Percentiles rank a stretch among this genome's conserved stretches.
Conservation (phyloP, 2,329 filamentous ascomycete species). For the Aureobasidium sp. region DNA sequence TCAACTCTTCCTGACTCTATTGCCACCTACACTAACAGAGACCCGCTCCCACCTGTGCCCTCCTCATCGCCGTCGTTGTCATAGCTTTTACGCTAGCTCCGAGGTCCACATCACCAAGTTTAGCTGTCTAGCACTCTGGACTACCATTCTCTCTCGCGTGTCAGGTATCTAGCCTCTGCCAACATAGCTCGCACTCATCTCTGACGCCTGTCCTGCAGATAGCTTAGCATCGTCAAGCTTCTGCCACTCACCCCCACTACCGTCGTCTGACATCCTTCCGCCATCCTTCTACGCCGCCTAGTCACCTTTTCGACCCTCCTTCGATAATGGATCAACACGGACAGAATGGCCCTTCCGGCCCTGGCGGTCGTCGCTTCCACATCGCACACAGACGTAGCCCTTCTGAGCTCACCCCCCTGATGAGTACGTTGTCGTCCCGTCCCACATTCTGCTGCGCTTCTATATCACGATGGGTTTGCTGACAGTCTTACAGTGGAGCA, state of each 20-base stretch:
- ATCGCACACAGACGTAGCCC: slow-evolving; percentile 96
- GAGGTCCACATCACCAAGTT: slow-evolving; percentile 11
- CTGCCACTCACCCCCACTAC: neutral
- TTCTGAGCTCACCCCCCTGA: slow-evolving; percentile 91
- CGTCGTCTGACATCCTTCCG: slow-evolving; percentile 13
- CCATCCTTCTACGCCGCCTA: slow-evolving; percentile 3
- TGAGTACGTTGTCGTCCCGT: slow-evolving; percentile 64
- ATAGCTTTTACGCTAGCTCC: slow-evolving; percentile 14
- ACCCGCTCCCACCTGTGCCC: slow-evolving; percentile 1
- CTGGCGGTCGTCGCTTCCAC: slow-evolving; percentile 82
- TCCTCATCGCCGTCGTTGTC: slow-evolving; percentile 2
- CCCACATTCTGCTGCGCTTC: neutral
- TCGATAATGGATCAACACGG: slow-evolving; percentile 43
- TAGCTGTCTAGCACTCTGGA: neutral
- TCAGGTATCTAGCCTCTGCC: neutral
- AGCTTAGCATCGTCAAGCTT: slow-evolving; percentile 9
- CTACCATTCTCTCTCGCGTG: neutral
- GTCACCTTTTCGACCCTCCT: neutral
- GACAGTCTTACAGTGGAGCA: slow-evolving; percentile 69
- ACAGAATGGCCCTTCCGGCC: slow-evolving; percentile 51
- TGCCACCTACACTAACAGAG: slow-evolving; percentile 12
- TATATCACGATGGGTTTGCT: slow-evolving; percentile 20
- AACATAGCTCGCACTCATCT: neutral
- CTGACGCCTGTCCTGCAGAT: slow-evolving; percentile 11
- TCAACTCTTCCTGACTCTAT: slow-evolving; percentile 13